These are phyloP conservation scores for Penicillium verhagenii DNA, from an alignment of 495 filamentous ascomycete species.

Conservation along the genomic window DNA sequence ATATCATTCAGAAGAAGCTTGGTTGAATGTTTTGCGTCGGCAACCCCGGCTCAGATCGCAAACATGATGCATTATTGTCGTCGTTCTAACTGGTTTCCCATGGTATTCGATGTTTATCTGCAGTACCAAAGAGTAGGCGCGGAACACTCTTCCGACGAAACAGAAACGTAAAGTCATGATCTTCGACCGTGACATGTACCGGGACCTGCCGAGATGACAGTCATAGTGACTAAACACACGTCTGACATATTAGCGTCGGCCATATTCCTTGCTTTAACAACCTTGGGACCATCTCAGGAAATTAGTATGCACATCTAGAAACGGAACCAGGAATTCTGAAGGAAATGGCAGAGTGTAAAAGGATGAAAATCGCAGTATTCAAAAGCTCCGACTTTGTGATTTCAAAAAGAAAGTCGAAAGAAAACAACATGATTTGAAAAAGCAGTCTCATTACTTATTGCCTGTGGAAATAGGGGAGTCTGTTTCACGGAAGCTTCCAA, in stretches of 20 bases:
- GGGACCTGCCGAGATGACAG: neutral
- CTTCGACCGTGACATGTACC: neutral
- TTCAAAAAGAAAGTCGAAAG: too few relatives aligned
- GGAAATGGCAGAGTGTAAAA: too few relatives aligned
- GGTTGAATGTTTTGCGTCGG: neutral
- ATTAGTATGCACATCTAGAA: too few relatives aligned
- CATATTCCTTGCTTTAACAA: neutral
- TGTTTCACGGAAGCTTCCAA: too few relatives aligned
- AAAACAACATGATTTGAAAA: too few relatives aligned
- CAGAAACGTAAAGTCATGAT: neutral
- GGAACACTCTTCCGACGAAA: constrained; percentile 20
- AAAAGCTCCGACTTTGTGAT: too few relatives aligned
- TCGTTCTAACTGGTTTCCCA: neutral
- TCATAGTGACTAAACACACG: constrained; percentile 11
- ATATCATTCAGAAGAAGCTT: neutral
- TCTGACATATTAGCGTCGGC: too few relatives aligned
- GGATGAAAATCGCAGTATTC: too few relatives aligned
- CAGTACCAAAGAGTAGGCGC: neutral
- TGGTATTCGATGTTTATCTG: neutral
- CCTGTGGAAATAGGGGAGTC: too few relatives aligned
- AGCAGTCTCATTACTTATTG: too few relatives aligned
- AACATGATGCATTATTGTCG: constrained; percentile 26
- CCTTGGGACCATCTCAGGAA: too few relatives aligned
- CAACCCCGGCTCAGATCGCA: neutral
- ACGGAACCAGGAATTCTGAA: too few relatives aligned